Evolutionary conservation across 2,329 filamentous ascomycete genomes (phyloP).

Genomic region (Verticillium nonalfalfae): DNA sequence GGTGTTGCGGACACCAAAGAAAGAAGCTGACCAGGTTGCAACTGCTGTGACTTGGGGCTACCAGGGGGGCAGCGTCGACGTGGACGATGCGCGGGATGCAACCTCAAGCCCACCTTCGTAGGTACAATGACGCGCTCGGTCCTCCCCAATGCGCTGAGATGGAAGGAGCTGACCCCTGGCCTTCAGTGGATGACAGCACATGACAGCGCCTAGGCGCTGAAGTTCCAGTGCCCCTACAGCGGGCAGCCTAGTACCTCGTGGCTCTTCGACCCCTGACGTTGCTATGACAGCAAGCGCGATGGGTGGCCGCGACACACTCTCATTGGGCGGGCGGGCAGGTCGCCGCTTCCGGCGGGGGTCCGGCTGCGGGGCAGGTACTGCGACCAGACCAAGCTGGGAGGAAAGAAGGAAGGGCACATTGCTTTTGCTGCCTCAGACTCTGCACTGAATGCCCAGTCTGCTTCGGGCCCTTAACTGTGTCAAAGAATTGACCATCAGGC

Average conservation of each 20-base stretch:
- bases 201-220: background rate
- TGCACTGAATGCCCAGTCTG: background rate
- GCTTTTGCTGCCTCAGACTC: background rate
- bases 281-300: slow-evolving; percentile 1
- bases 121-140: slow-evolving; percentile 4
- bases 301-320: background rate
- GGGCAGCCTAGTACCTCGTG: background rate
- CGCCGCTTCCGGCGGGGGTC: background rate
- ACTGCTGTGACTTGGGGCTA: background rate
- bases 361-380: background rate
- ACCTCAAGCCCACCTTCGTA: background rate
- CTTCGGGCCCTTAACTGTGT: no score
- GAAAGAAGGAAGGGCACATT: background rate
- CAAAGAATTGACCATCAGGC: no score
- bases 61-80: background rate
- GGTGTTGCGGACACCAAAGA: background rate
- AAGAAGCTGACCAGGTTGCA: background rate
- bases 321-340: background rate
- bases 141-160: background rate
- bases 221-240: background rate
- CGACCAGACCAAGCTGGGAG: background rate
- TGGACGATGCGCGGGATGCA: background rate
- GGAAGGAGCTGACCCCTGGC: background rate
- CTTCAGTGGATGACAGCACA: background rate
- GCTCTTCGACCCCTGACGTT: background rate